A percentile compares a stretch with the other conserved stretches of the same genome.
Conservation (phyloP, 192 early-diverging fungal genomes). For the Coemansia sp. region DNA sequence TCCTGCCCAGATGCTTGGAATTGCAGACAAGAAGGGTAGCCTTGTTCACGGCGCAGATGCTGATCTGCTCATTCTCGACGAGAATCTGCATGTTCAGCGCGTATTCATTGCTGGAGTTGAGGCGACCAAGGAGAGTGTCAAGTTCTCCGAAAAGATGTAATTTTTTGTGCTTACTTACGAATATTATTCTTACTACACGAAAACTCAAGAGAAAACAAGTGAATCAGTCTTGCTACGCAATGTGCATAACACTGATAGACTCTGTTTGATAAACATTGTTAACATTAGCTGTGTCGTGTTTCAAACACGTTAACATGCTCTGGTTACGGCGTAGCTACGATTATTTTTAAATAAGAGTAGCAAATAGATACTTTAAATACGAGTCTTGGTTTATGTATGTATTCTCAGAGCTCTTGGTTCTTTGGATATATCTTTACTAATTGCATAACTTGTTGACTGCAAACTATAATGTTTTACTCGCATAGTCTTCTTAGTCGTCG, state of each 20-base stretch:
- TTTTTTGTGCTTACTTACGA: not conserved
- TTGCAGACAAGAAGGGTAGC: constrained; percentile 68
- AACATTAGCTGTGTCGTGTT: no score
- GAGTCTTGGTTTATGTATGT: no score
- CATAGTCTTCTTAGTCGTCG: constrained; percentile 39
- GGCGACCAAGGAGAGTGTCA: constrained; percentile 30
- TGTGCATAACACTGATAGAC: no score
- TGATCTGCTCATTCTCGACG: constrained; percentile 69
- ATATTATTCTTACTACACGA: not conserved
- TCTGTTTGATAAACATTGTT: no score
- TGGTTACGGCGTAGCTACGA: no score
- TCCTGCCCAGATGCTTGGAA: constrained; percentile 72
- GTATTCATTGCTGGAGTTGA: constrained; percentile 72
- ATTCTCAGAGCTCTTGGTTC: no score
- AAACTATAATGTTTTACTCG: constrained; percentile 37
- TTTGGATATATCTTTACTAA: not conserved
- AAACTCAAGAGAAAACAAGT: no score
- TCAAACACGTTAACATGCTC: no score
- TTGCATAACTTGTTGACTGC: not conserved
- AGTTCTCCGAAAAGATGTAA: constrained; percentile 30
- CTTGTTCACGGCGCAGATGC: constrained; percentile 72
- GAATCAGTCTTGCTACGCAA: no score
- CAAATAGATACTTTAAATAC: no score
- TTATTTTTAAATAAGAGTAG: not conserved
- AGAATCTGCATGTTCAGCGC: constrained; percentile 60